Conservation (phyloP, 345 rosid species). For the Xanthoceras sorbifolium region DNA sequence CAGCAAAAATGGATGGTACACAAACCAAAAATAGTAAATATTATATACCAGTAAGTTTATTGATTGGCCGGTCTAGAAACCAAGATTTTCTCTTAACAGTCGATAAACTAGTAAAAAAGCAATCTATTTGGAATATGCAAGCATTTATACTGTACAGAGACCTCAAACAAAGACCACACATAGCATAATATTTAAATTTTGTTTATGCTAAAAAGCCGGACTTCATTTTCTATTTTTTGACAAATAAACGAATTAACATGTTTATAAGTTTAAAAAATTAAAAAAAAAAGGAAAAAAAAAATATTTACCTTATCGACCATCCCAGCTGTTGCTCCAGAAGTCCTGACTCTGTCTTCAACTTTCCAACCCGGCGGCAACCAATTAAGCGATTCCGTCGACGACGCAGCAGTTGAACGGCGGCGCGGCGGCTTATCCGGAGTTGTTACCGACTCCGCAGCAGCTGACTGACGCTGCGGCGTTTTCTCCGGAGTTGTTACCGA, state of each 20-base stretch:
- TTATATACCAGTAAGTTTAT: neutral
- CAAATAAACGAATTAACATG: neutral
- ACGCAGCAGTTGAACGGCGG: slow-evolving; percentile 19
- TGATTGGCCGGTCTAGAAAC: neutral
- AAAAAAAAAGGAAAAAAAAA: slow-evolving; percentile 7
- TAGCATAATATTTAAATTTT: neutral
- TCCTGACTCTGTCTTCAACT: slow-evolving; percentile 70
- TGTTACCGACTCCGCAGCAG: neutral
- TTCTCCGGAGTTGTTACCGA: slow-evolving; percentile 22
- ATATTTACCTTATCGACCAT: slow-evolving; percentile 59
- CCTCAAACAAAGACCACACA: neutral
- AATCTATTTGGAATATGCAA: neutral
- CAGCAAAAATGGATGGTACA: neutral
- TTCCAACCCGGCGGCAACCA: slow-evolving; percentile 81
- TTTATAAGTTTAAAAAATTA: neutral
- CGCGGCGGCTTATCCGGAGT: slow-evolving; percentile 26
- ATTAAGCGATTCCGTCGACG: slow-evolving; percentile 24
- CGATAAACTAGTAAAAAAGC: neutral
- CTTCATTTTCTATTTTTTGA: neutral
- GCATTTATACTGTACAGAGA: neutral
- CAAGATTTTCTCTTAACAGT: neutral
- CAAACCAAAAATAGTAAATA: neutral
- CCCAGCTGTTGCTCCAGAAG: slow-evolving; percentile 80
- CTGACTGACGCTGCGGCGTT: slow-evolving; percentile 25
- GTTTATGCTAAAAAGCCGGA: neutral